Evolutionary conservation across 805 yeast species (phyloP), one percentile per base, ranked within the genome.

Genomic region (Yamadazyma kitorensis): DNA sequence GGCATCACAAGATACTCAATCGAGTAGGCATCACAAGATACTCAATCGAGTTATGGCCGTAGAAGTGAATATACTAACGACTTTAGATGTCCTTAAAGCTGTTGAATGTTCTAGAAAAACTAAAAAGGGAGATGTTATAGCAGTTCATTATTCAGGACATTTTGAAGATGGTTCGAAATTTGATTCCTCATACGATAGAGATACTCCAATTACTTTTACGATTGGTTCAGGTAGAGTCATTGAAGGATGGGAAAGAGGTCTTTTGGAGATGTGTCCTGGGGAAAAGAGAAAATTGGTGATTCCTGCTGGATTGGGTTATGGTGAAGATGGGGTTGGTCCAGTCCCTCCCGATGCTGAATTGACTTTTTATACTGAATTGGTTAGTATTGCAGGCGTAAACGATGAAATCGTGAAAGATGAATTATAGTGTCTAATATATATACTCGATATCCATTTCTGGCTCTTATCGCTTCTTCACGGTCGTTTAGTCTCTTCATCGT

Each of bases 241-340:
- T 52, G 53, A 70, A 40, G 96, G 97, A 39, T 88, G 96, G 96
- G 97, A 88, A 44, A 77, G 81, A 59, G 96, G 96, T 26, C 63
- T 87, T 32, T 48, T 51, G 21, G 57, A 54, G 25, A 85, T 85
- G 94, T 88, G 97, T 61, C 67, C 86, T 56, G 96, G 96, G 29
- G 96, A 88, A 59, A 70, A 80, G 64, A 75, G 96, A 54, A 80
- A 74, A 47, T 68, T 88, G 48, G 74, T 78, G 18, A 86, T 89
- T 53, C 96, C 96, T 29, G 73, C 94, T 5, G 70, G 72, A 20
- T 58, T 86, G 46, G 96, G 76, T 6, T 88, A 88, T 48, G 97
- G 97, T 33, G 59, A 63, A 18, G 55, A 79, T 36, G 94, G 88
- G 31, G 79, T 86, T 34, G 87, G 87, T 24, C 82, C 81, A 30